Conservation (phyloP, 2,329 filamentous ascomycete species). For the Talaromyces sp. region DNA sequence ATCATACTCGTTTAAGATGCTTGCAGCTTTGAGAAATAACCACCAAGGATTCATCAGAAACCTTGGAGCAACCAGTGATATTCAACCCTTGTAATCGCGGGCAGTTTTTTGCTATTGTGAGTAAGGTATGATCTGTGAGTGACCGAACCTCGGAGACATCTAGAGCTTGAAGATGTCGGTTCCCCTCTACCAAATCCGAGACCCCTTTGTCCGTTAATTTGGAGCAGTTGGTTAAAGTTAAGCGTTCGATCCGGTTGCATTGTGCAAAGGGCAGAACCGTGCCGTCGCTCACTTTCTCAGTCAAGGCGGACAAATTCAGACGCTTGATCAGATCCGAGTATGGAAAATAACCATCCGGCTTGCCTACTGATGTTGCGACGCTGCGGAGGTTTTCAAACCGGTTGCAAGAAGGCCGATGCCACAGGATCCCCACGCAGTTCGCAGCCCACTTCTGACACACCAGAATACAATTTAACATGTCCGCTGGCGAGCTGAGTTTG, state of each 20-base stretch:
- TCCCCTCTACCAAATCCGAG: constrained; percentile 72
- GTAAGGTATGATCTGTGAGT: constrained; percentile 77
- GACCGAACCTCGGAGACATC: constrained; percentile 79
- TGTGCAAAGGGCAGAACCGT: constrained; percentile 75
- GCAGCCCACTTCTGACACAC: constrained; percentile 92
- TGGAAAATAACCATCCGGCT: constrained; percentile 72
- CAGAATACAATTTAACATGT: constrained; percentile 83
- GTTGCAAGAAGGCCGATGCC: constrained; percentile 89
- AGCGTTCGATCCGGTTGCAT: constrained; percentile 86
- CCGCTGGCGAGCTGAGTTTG: constrained; percentile 69
- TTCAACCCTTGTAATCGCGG: constrained; percentile 85
- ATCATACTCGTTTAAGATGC: constrained; percentile 75
- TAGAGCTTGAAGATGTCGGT: constrained; percentile 75
- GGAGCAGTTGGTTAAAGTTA: constrained; percentile 87
- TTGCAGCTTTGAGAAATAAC: constrained; percentile 75
- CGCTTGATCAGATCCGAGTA: constrained; percentile 90
- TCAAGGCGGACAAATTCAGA: constrained; percentile 79
- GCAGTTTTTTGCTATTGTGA: constrained; percentile 75
- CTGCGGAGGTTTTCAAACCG: constrained; percentile 75
- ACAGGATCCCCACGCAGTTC: constrained; percentile 87
- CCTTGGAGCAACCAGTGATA: constrained; percentile 76
- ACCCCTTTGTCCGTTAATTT: constrained; percentile 81
- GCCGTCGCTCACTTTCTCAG: constrained; percentile 76
- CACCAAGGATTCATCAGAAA: constrained; percentile 83
- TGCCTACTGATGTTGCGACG: constrained; percentile 74